Evolutionary conservation across 1,139 yeast species (phyloP), one percentile per base, ranked within the genome.

Genomic region (Diutina sp.): DNA sequence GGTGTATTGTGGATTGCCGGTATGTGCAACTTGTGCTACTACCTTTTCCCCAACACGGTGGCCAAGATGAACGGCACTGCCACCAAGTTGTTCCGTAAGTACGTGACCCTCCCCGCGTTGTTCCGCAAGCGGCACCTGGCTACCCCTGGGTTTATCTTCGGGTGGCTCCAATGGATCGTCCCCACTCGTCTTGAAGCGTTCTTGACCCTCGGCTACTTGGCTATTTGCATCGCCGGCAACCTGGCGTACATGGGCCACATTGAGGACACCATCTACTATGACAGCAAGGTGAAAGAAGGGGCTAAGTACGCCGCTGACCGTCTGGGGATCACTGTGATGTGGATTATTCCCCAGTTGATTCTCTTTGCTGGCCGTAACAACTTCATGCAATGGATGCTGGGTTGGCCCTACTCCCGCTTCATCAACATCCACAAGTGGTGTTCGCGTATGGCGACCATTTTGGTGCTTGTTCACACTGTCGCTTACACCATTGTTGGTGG

Each of bases 231-330:
- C 16, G 53, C 53, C 5, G 53, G 53, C 16, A 50, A 50, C 44
- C 14, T 18, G 11, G 53, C 53, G 6, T 50, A 30, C 21, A 30
- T 46, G 57, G 58, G 58, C 51, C 63, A 61, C 47, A 66, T 84
- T 11, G 50, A 21, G 51, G 58, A 30, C 48, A 56, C 45, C 55
- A 53, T 14, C 44, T 58, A 67, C 58, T 74, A 77, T 77, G 58
- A 55, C 28, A 54, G 60, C 51, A 55, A 58, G 50, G 41, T 61
- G 3, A 66, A 68, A 28, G 85, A 79, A 62, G 69, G 81, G 63
- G 79, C 83, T 57, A 71, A 84, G 62, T 77, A 78, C 59, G 70
- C 74, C 79, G 59, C 95, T 86, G 67, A 65, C 83, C 0, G 59
- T 80, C 7, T 38, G 18, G 53, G 53, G 28, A 32, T 50, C 28